Conservation (phyloP, 345 rosid species). For the Cardamine occulta region DNA sequence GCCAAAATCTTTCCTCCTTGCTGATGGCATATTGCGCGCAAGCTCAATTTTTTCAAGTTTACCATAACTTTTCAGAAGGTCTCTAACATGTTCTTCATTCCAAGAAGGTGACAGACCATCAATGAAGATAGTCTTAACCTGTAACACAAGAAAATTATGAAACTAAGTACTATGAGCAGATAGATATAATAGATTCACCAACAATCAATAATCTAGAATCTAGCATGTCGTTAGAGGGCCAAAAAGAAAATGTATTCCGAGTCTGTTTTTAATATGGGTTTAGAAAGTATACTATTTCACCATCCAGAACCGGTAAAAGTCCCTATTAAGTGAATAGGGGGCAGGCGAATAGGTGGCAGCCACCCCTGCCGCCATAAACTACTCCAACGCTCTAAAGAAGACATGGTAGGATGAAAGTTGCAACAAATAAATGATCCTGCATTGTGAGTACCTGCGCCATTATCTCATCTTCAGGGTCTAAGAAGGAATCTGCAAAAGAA, state of each 20-base stretch:
- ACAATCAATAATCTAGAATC: slow-evolving; percentile 8
- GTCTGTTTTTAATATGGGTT: slow-evolving; percentile 9
- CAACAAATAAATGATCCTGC: slow-evolving; percentile 38
- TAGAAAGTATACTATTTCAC: slow-evolving; percentile 11
- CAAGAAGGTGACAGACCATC: slow-evolving; percentile 91
- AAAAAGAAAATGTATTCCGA: slow-evolving; percentile 2
- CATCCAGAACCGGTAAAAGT: slow-evolving; percentile 10
- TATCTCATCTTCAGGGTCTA: slow-evolving; percentile 91
- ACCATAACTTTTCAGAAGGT: slow-evolving; percentile 73
- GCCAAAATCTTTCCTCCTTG: slow-evolving; percentile 95
- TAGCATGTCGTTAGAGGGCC: slow-evolving; percentile 26
- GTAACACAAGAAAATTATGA: slow-evolving; percentile 34
- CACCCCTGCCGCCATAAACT: slow-evolving; percentile 18
- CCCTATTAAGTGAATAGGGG: not conserved
- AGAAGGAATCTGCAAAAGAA: slow-evolving; percentile 95
- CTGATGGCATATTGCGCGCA: slow-evolving; percentile 98
- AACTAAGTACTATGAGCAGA: slow-evolving; percentile 20
- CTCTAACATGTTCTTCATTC: slow-evolving; percentile 87
- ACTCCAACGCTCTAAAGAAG: slow-evolving; percentile 36
- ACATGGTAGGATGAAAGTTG: slow-evolving; percentile 31
- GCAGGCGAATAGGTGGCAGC: not conserved
- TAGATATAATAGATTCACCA: slow-evolving; percentile 12
- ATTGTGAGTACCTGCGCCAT: slow-evolving; percentile 87
- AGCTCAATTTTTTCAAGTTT: slow-evolving; percentile 90
- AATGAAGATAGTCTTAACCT: slow-evolving; percentile 93